Base-by-base conservation (phyloP, 805 yeast genomes). In the Diddensiella santjacobensis region DNA sequence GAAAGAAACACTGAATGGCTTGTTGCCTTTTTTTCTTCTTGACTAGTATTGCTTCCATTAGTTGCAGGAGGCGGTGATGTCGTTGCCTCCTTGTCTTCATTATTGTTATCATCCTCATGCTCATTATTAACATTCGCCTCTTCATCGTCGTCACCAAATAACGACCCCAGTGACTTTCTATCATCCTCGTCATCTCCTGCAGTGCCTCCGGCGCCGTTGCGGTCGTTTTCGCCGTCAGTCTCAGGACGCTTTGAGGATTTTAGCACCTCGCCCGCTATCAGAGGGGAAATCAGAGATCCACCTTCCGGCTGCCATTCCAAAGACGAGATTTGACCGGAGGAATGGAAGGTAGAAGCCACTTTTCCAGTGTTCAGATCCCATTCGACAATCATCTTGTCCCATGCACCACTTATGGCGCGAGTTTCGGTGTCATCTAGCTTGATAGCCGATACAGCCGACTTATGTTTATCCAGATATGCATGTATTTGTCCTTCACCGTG, bases 331-430 rank as follows among this genome's bases (percentile, higher is more conserved):
- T 93, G 97, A 2, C 96, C 93, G 0, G 85, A 71, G 26, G 81
- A 72, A 1, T 80, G 82, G 60, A 73, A 87, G 22, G 73, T 64
- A 10, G 73, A 73, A 2, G 72, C 59, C 6, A 71, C 63, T 15
- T 70, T 65, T 1, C 97, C 96, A 0, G 84, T 77, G 55, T 87
- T 76, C 51, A 93, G 71, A 66, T 93, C 99, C 96, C 97, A 91
- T 54, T 83, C 79, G 4, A 80, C 64, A 1, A 91, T 75, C 18
- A 77, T 71, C 65, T 79, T 84, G 68, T 93, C 99, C 99, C 98
- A 93, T 15, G 88, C 77, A 0, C 96, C 97, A 44, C 93, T 82
- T 17, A 91, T 57, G 42, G 89, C 82, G 40, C 70, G 67, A 40
- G 75, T 75, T 58, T 91, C 91, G 4, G 67, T 68, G 29, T 73